Conservation (phyloP, 1,284 basidiomycete genomes). For the Apiotrichum mycotoxinovorans region DNA sequence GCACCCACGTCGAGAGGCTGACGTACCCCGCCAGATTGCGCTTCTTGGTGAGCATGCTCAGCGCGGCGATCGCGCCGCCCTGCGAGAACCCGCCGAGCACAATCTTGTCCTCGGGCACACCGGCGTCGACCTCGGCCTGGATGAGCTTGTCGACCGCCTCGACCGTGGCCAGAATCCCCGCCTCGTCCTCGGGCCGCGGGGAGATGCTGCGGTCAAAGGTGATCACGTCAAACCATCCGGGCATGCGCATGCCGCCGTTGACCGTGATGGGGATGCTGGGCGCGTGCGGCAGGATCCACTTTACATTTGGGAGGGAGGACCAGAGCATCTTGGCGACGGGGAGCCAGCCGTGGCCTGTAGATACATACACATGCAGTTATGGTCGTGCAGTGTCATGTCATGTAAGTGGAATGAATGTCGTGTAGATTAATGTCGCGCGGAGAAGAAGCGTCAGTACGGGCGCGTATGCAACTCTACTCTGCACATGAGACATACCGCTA, state of each 20-base stretch:
- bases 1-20: conserved; percentile 72
- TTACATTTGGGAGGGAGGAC: conserved; percentile 63
- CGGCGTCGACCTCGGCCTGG: conserved; percentile 66
- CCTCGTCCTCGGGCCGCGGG: conserved; percentile 62
- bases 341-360: conserved; percentile 68
- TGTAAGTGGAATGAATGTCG: too few species aligned
- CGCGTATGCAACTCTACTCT: too few species aligned
- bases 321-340: conserved; percentile 67
- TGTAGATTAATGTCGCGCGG: not conserved
- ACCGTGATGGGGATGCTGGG: conserved; percentile 54
- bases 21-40: conserved; percentile 69
- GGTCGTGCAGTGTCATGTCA: too few species aligned
- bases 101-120: conserved; percentile 58
- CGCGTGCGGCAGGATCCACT: conserved; percentile 78
- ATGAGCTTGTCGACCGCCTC: conserved; percentile 66
- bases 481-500: conserved; percentile 33
- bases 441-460: not conserved
- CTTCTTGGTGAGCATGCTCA: conserved; percentile 66
- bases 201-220: conserved; percentile 60
- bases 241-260: conserved; percentile 43
- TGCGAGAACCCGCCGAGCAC: conserved; percentile 85
- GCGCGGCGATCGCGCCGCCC: conserved; percentile 72
- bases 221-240: conserved; percentile 68
- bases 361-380: too few species aligned
- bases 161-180: conserved; percentile 65